Evolutionary conservation across 441 rosid genomes (phyloP).

Genomic region (Lepidium campestre): DNA sequence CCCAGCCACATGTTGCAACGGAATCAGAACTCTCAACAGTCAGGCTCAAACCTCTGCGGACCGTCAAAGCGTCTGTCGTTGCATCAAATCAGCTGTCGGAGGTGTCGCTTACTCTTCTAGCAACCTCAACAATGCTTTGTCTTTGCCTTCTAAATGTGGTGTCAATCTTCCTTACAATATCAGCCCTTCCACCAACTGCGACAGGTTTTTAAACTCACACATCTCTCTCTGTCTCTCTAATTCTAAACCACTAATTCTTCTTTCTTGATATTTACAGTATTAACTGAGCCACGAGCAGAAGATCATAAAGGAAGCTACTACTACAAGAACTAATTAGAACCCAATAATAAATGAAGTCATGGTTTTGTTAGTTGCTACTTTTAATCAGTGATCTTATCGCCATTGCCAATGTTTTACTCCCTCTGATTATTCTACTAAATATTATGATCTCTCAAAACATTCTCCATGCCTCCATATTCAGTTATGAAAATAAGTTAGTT

Average conservation of each 20-base stretch:
- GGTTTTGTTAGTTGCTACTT: slow-evolving; percentile 2
- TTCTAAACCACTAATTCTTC: background rate
- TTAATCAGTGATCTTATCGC: slow-evolving; percentile 14
- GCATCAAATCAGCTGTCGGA: slow-evolving; percentile 31
- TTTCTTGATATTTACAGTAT: slow-evolving; percentile 4
- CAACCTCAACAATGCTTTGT: slow-evolving; percentile 28
- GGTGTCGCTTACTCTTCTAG: slow-evolving; percentile 16
- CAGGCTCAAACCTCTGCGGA: slow-evolving; percentile 32
- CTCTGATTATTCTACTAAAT: background rate
- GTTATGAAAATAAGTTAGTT: background rate
- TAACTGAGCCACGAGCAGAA: slow-evolving; percentile 13
- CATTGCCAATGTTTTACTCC: background rate
- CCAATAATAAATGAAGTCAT: slow-evolving; percentile 8
- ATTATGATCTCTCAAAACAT: background rate
- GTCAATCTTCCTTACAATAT: slow-evolving; percentile 34
- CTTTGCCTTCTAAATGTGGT: slow-evolving; percentile 47
- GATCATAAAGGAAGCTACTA: background rate
- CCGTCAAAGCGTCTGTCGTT: slow-evolving; percentile 38
- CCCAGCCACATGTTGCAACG: slow-evolving; percentile 39
- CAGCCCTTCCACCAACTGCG: slow-evolving; percentile 40
- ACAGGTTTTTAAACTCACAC: slow-evolving; percentile 18
- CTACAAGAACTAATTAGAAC: background rate
- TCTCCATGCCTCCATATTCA: background rate
- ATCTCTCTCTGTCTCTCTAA: background rate
- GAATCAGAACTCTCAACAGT: slow-evolving; percentile 29